These are phyloP conservation scores for Phyllachora maydis DNA, from an alignment of 2,329 filamentous ascomycete species.

Conservation along the genomic window DNA sequence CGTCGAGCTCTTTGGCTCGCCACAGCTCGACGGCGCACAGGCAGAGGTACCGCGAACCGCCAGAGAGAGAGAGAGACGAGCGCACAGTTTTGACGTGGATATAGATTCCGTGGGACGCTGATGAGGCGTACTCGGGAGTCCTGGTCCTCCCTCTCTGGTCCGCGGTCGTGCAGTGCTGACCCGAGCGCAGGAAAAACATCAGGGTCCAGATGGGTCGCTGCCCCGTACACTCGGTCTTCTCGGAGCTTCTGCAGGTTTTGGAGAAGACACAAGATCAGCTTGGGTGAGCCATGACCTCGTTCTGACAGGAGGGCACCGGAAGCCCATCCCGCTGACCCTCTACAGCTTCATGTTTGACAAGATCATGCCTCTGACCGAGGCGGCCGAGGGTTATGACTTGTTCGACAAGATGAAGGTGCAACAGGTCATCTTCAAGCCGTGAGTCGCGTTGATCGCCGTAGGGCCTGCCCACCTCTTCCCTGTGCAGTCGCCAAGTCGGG, in stretches of 20 bases:
- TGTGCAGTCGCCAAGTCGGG: no score
- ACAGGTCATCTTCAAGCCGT: conserved; percentile 49
- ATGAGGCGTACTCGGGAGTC: conserved; percentile 35
- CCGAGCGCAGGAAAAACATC: conserved; percentile 39
- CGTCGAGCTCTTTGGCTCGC: conserved; percentile 48
- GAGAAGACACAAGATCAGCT: conserved; percentile 46
- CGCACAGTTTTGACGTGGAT: no score
- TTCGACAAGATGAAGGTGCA: conserved; percentile 56
- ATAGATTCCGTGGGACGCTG: conserved; percentile 47
- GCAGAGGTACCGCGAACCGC: no score
- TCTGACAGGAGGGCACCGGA: no score
- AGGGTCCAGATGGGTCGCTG: conserved; percentile 58
- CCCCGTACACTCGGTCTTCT: conserved; percentile 51
- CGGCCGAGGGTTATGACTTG: conserved; percentile 46
- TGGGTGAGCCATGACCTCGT: no score
- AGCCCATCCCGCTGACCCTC: conserved; percentile 3
- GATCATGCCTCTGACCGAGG: conserved; percentile 47
- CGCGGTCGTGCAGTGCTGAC: no score
- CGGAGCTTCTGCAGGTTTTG: conserved; percentile 41
- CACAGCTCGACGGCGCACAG: conserved; percentile 53
- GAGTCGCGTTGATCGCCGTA: no score
- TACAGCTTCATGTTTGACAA: conserved; percentile 57
- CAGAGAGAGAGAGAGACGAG: no score
- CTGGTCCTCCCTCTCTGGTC: no score
- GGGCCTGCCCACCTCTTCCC: no score